Evolutionary conservation across 768 basidiomycete species (phyloP), one percentile per base, ranked within the genome.

Genomic region (Lactarius sanguifluus): DNA sequence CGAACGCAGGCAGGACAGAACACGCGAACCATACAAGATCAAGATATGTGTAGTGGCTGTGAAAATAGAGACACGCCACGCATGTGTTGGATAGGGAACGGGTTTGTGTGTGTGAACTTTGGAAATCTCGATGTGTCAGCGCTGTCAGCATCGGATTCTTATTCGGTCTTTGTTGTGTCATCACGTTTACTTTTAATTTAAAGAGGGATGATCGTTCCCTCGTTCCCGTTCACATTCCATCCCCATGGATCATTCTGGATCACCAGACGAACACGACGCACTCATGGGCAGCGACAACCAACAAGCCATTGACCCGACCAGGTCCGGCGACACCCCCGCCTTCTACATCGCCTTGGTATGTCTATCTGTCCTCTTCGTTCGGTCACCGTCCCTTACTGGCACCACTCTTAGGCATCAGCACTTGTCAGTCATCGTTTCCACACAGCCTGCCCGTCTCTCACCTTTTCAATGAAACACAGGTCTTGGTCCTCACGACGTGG

Each of bases 401-500:
- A 57, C 36, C 43, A 10, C 18, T 20, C 61, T n/a, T 43, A 70
- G 70, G n/a, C 36, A 1, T 70, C 62, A 18, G 68, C 59, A 52
- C 50, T 59, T 40, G 68, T 69, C 28, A 58, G 57, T 50, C 10
- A 9, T 52, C 23, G 5, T 13, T 23, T 20, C 18, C 20, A 1
- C 30, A 40, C 30, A 10, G n/a, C 62, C 52, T 40, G 10, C 15
- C 7, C n/a, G 5, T 16, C 12, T 38, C 18, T 30, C 34, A 23
- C 43, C 28, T 25, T 20, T 40, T 60, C 59, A 16, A 28, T 12
- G 25, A 28, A 30, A 1, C 30, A 28, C 62, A 70, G 70, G 41
- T 69, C 32, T 32, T 70, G 7, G 36, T 62, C 12, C 10, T 65
- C 3, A 45, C 79, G 8, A 83, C 84, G 3, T 87, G 85, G 83